phyloP scores from a whole-genome alignment of 1,139 yeast species.

The Meyerozyma elateridarum region DNA sequence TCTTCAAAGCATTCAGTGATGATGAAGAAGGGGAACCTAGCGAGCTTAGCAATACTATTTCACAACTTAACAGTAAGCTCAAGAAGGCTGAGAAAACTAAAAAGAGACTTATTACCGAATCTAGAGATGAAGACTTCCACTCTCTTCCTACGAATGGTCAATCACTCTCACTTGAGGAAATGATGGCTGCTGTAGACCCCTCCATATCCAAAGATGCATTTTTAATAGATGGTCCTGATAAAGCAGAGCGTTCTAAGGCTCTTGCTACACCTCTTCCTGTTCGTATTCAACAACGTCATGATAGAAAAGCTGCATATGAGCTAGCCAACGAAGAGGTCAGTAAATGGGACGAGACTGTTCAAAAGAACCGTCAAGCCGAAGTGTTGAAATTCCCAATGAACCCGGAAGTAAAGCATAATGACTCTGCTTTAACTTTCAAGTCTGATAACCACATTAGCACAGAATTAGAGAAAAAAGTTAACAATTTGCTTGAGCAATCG shows the following conservation, averaged over 20 bases:
- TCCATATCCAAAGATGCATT: conserved; percentile 44
- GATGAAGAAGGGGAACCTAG: conserved; percentile 24
- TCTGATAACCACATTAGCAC: conserved; percentile 45
- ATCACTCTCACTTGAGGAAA: conserved; percentile 65
- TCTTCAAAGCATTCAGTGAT: conserved; percentile 19
- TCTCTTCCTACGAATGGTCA: conserved; percentile 57
- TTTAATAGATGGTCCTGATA: conserved; percentile 40
- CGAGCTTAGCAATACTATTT: conserved; percentile 33
- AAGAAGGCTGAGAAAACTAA: conserved; percentile 33
- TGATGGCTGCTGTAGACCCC: conserved; percentile 62
- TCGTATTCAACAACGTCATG: conserved; percentile 80
- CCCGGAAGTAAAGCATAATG: conserved; percentile 37
- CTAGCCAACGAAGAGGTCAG: conserved; percentile 80
- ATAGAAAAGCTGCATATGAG: conserved; percentile 87
- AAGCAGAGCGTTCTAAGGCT: conserved; percentile 35
- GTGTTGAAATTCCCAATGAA: conserved; percentile 71
- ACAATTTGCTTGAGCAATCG: conserved; percentile 57
- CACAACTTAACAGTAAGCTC: conserved; percentile 24
- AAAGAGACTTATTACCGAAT: conserved; percentile 45
- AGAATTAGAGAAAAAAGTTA: conserved; percentile 66
- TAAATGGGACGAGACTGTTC: conserved; percentile 84
- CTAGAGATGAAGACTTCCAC: conserved; percentile 66
- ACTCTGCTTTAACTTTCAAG: conserved; percentile 52
- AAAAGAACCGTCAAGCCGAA: conserved; percentile 77
- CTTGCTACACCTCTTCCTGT: conserved; percentile 80